These are phyloP conservation scores for Hyaloscypha variabilis DNA, from an alignment of 495 filamentous ascomycete species.

Conservation along the genomic window DNA sequence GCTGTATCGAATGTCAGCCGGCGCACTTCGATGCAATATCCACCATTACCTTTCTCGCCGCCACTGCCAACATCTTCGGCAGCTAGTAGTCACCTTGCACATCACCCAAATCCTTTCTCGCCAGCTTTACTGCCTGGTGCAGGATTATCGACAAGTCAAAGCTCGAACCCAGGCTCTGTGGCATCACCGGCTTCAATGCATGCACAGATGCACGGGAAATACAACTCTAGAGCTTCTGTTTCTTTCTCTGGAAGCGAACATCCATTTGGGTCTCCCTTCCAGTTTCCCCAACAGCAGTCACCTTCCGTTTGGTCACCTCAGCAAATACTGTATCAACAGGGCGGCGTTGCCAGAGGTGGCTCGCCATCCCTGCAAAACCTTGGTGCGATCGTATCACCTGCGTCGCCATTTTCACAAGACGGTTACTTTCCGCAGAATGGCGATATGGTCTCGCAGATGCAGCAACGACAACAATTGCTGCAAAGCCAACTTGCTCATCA, in stretches of 20 bases:
- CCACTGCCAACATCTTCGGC: slow-evolving; percentile 67
- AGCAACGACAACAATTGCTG: slow-evolving; percentile 60
- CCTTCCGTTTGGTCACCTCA: slow-evolving; percentile 58
- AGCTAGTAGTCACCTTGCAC: slow-evolving; percentile 59
- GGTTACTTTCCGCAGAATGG: slow-evolving; percentile 36
- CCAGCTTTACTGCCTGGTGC: slow-evolving; percentile 54
- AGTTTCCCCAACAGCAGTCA: slow-evolving; percentile 43
- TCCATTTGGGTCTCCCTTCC: slow-evolving; percentile 42
- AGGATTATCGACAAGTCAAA: slow-evolving; percentile 56
- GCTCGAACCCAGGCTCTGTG: slow-evolving; percentile 60
- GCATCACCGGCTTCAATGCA: slow-evolving; percentile 54
- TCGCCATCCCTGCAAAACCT: slow-evolving; percentile 59
- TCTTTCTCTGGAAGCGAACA: slow-evolving; percentile 45
- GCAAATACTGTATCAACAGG: slow-evolving; percentile 53
- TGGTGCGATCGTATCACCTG: slow-evolving; percentile 49
- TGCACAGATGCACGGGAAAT: slow-evolving; percentile 45
- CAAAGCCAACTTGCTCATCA: slow-evolving; percentile 58
- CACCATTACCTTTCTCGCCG: slow-evolving; percentile 71
- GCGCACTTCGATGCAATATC: slow-evolving; percentile 64
- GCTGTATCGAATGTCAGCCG: slow-evolving; percentile 60
- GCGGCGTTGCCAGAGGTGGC: slow-evolving; percentile 50
- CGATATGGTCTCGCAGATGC: slow-evolving; percentile 40
- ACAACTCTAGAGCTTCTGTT: slow-evolving; percentile 56
- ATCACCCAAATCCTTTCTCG: slow-evolving; percentile 61
- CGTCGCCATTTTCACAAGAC: slow-evolving; percentile 52